Base-by-base conservation (phyloP, 2,329 filamentous ascomycete genomes). In the Zymoseptoria brevis region DNA sequence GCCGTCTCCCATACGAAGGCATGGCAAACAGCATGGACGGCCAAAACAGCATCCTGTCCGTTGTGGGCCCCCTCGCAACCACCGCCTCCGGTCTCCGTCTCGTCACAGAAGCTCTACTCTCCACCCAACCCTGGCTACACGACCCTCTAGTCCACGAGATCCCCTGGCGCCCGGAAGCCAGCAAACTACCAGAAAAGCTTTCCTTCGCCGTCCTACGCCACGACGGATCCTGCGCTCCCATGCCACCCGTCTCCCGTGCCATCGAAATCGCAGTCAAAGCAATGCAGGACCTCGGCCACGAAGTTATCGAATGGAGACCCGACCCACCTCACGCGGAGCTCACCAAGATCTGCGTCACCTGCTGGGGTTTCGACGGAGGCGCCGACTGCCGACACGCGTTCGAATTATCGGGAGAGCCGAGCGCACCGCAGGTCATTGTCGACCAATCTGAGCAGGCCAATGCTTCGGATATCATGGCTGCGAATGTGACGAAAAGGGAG, bases 141-240 rank as follows among this genome's bases (percentile, higher is more conserved):
- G 87, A 90, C 69, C 86, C 87, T 0, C 73, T 85, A 0, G 84
- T 86, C 0, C 73, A 84, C 49, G 83, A 87, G 19, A 75, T 90
- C 0, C 87, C 86, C 0, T 90, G 86, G 81, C 79, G 85, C 2
- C 72, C 79, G 22, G 76, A 81, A 2, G 67, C 72, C 13, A 70
- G 75, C 29, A 69, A 79, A 1, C 54, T 68, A 19, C 53, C 57
- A 5, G 57, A 64, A 16, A 65, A 63, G n/a, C 74, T 87, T 19
- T 75, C 78, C 3, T 81, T 87, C 65, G 85, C 77, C 0, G 71
- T 87, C 0, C 67, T 85, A 49, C 77, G 72, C 60, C 74, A 79
- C 9, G 82, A 87, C 65, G 79, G 78, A 0, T 59, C 73, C 1
- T 78, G 80, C 19, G 73, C 72, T 1, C 77, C 80, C 16, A 81